Evolutionary conservation across 768 basidiomycete species (phyloP).

Genomic region (Boletus speciosus): DNA sequence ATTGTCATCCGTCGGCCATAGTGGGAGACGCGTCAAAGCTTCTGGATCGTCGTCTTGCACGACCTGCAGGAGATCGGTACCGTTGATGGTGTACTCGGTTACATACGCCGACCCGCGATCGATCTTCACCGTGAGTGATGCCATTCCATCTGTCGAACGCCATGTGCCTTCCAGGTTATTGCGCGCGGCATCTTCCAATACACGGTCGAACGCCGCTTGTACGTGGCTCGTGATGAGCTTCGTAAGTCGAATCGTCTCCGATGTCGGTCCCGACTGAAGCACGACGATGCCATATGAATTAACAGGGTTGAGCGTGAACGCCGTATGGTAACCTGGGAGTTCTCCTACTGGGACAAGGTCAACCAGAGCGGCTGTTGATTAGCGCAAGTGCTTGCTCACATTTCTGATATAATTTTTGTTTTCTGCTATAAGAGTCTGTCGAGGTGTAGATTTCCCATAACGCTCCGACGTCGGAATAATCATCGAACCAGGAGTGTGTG

Average conservation of each 20-base stretch:
- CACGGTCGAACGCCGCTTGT: conserved; percentile 34
- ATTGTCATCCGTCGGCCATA: conserved; percentile 39
- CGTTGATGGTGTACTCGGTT: conserved; percentile 32
- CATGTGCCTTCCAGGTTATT: conserved; percentile 35
- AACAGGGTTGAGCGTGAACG: conserved; percentile 39
- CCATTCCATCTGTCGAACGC: conserved; percentile 26
- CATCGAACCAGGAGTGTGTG: conserved; percentile 36
- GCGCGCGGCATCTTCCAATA: conserved; percentile 27
- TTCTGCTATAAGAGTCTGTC: conserved; percentile 30
- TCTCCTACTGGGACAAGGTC: conserved; percentile 34
- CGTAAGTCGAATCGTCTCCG: conserved; percentile 31
- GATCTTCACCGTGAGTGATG: conserved; percentile 30
- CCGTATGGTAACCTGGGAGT: conserved; percentile 38
- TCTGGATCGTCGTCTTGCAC: conserved; percentile 22
- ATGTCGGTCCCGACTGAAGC: conserved; percentile 37
- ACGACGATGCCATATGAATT: conserved; percentile 41
- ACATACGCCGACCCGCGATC: conserved; percentile 29
- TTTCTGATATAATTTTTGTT: conserved; percentile 30
- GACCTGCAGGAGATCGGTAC: conserved; percentile 33
- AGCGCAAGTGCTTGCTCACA: not conserved
- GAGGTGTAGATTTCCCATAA: conserved; percentile 43
- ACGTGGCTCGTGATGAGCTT: conserved; percentile 32
- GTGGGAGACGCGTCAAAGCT: conserved; percentile 7
- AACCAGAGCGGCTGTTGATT: not conserved
- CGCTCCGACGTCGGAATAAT: conserved; percentile 37